Base-by-base conservation (phyloP, 495 filamentous ascomycete species). In the Penicillium salamii region DNA sequence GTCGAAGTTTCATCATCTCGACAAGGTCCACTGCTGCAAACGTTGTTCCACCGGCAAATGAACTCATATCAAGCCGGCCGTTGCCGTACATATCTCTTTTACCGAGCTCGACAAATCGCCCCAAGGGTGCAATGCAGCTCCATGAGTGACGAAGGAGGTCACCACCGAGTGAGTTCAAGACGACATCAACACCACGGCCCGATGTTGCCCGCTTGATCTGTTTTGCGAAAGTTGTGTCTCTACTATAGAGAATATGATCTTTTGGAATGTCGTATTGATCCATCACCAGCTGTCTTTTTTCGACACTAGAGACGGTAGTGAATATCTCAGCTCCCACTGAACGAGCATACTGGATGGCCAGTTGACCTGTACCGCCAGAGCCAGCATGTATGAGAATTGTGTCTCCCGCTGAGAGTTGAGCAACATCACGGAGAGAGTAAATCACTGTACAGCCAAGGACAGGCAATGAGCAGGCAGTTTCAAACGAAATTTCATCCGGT, bases 351-450 rank as follows among this genome's bases (percentile, higher is more conserved):
- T 32, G 23, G 15, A 49, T 24, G 11, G 35, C 46, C 4, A 15
- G 26, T 31, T 41, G 46, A 4, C 46, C 46, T 8, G 32, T n/a
- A 21, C 46, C 46, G n/a, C 46, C 46, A 7, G 46, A 21, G 8
- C 35, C 46, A 7, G 46, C 36, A 23, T 49, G 46, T 24, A 49
- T 49, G 21, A 41, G 12, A 24, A 42, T 32, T 7, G n/a, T 35
- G 20, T 50, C 38, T 11, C 38, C 47, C 4, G 11, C 3, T 6
- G 18, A 2, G 1, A 50, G 13, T 0, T 31, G 24, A 6, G 36
- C 24, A 11, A 49, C 4, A n/a, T 41, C 14, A 5, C 11, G 23
- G 3, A 49, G 15, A 1, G 17, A 19, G 14, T 41, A 32, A 1
- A 32, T n/a, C 9, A 24, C 36, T 2, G 46, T 41, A 11, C 23